A percentile compares a stretch with the other conserved stretches of the same genome.
phyloP scores from a whole-genome alignment of 352 stramenopile genomes.

The Globisporangium alternatum region DNA sequence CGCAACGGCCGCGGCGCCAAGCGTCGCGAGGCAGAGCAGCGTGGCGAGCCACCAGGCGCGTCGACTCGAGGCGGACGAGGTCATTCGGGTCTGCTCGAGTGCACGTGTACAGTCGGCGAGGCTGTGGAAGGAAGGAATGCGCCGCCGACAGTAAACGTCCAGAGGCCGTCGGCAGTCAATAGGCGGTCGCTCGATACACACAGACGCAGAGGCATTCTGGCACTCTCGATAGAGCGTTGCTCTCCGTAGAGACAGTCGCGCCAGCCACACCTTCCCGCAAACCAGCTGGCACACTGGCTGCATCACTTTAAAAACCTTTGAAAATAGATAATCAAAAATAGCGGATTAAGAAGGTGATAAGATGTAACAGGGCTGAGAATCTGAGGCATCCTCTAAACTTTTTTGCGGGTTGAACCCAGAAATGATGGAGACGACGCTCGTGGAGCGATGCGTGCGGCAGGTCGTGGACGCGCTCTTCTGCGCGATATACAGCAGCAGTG shows the following conservation, averaged over 20 bases:
- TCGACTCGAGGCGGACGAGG: not conserved
- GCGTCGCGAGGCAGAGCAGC: constrained; percentile 4
- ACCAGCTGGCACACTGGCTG: constrained; percentile 8
- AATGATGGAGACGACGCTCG: constrained; percentile 3
- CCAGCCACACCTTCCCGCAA: not conserved
- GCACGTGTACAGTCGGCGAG: not conserved
- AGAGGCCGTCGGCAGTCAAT: not conserved
- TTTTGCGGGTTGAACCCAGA: not conserved
- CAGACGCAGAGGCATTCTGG: not conserved
- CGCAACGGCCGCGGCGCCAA: not conserved
- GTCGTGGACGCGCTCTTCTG: constrained; percentile 12
- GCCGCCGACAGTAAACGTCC: not conserved
- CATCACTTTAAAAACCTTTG: not conserved
- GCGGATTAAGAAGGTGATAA: not conserved
- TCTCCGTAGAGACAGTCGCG: constrained; percentile 4
- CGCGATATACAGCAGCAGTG: not conserved
- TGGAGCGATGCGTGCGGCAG: not conserved
- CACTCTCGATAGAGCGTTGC: not conserved
- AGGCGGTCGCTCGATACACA: not conserved
- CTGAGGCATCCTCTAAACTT: not conserved
- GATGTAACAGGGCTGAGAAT: too few relatives aligned
- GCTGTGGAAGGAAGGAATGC: constrained; percentile 5
- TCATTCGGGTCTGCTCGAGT: constrained; percentile 3
- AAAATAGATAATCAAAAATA: not conserved
- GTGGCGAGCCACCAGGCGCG: not conserved